These are phyloP conservation scores for Annulohypoxylon bovei DNA, from an alignment of 495 filamentous ascomycete species.

Conservation along the genomic window DNA sequence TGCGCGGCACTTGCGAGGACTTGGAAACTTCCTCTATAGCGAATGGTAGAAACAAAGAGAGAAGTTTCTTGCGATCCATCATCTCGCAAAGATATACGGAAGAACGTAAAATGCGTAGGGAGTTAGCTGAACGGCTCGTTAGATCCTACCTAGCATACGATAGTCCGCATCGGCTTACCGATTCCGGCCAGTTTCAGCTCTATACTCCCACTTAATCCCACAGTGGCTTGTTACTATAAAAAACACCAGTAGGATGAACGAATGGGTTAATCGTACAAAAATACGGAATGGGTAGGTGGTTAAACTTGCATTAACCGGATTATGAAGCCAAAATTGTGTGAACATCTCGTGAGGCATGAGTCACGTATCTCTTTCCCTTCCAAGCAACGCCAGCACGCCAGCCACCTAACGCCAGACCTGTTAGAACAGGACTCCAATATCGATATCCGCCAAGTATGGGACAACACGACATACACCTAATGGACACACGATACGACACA, in stretches of 20 bases:
- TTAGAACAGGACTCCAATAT: slow-evolving; percentile 2
- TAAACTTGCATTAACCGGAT: not conserved
- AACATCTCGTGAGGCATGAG: slow-evolving; percentile 21
- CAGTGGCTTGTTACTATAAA: slow-evolving; percentile 13
- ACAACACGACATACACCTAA: not conserved
- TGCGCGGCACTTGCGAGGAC: not conserved
- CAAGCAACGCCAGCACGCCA: slow-evolving; percentile 21
- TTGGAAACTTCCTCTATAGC: slow-evolving; percentile 3
- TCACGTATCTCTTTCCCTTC: slow-evolving; percentile 26
- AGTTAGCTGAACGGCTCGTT: slow-evolving; percentile 19
- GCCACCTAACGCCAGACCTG: slow-evolving; percentile 11
- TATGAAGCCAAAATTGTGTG: slow-evolving; percentile 5
- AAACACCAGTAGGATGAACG: not conserved
- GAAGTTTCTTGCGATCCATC: not conserved
- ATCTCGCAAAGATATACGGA: not conserved
- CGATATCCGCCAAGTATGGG: not conserved
- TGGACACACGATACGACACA: not conserved
- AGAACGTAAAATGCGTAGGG: not conserved
- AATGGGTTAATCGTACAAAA: not conserved
- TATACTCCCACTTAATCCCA: not conserved
- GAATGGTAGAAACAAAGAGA: not conserved
- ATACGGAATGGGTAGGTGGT: not conserved
- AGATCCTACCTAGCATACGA: slow-evolving; percentile 7
- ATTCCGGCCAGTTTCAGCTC: slow-evolving; percentile 36
- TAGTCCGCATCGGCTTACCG: slow-evolving; percentile 28